phyloP scores from a whole-genome alignment of 1,284 basidiomycete genomes.

The Thelephora terrestris region DNA sequence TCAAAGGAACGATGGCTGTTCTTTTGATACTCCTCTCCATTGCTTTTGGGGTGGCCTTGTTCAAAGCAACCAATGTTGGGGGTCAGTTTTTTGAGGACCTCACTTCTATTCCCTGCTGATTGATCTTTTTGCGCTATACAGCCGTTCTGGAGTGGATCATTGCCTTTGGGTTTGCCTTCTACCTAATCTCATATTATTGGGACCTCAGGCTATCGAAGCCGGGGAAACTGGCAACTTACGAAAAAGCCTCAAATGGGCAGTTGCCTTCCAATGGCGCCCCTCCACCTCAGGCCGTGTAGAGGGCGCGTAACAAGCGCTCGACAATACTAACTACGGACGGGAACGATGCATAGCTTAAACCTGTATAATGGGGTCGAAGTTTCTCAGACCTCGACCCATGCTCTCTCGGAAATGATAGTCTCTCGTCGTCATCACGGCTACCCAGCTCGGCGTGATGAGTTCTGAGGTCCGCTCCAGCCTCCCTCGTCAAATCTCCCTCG shows the following conservation, averaged over 20 bases:
- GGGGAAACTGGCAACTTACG: conserved; percentile 16
- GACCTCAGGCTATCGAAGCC: conserved; percentile 51
- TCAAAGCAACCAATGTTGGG: conserved; percentile 34
- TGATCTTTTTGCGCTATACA: conserved; percentile 12
- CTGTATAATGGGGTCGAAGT: no score
- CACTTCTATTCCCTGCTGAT: not conserved
- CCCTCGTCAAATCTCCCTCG: no score
- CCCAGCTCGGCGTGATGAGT: no score
- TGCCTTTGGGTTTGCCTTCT: conserved; percentile 60
- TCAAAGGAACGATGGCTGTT: conserved; percentile 48
- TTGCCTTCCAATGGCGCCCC: no score
- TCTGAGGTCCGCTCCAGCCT: no score
- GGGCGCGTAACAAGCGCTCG: no score
- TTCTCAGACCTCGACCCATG: no score
- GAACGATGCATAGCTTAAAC: no score
- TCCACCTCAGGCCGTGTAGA: no score
- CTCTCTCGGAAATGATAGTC: no score
- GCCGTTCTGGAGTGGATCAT: conserved; percentile 66
- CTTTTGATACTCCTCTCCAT: conserved; percentile 52
- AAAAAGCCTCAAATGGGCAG: not conserved
- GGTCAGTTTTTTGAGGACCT: conserved; percentile 26
- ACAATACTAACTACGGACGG: no score
- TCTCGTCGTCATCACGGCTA: no score
- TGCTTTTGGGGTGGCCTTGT: conserved; percentile 47
- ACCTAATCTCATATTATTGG: conserved; percentile 56